Evolutionary conservation across 352 stramenopile genomes (phyloP).

Genomic region (Globisporangium canariense): DNA sequence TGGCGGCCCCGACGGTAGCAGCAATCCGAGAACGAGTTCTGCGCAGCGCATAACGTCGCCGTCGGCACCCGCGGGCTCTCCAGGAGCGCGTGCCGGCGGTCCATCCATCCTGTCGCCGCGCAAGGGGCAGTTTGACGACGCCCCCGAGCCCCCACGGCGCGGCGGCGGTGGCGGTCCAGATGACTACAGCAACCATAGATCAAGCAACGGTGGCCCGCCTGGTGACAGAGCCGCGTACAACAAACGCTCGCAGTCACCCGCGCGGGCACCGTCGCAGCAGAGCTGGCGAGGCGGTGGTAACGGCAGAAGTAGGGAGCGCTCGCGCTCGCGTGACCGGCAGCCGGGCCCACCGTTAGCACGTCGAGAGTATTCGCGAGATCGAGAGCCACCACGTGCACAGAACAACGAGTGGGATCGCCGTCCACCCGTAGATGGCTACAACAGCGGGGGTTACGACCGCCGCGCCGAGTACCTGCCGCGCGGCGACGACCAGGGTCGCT

Average conservation of each 20-base stretch:
- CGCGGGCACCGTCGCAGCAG: constrained; percentile 11
- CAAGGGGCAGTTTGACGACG: constrained; percentile 70
- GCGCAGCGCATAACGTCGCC: constrained; percentile 1
- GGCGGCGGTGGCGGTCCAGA: constrained; percentile 9
- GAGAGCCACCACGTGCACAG: constrained; percentile 5
- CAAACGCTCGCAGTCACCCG: constrained; percentile 13
- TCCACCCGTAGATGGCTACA: neutral
- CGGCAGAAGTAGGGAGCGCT: constrained; percentile 19
- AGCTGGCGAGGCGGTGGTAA: constrained; percentile 14
- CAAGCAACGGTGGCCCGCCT: neutral
- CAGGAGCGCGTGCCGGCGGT: neutral
- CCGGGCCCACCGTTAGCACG: neutral
- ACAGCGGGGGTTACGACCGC: constrained; percentile 12
- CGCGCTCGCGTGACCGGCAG: constrained; percentile 22
- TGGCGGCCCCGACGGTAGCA: neutral
- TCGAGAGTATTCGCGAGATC: constrained; percentile 11
- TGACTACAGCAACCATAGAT: constrained; percentile 7
- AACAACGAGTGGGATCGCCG: constrained; percentile 7
- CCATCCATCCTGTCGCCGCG: constrained; percentile 25
- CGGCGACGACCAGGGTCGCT: constrained; percentile 14
- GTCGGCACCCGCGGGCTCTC: neutral
- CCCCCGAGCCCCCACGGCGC: constrained; percentile 24
- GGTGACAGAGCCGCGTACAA: constrained; percentile 7
- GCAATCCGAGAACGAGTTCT: neutral
- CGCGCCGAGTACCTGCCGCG: constrained; percentile 1